phyloP scores from a whole-genome alignment of 345 rosid species.

The Arabidopsis suecica region DNA sequence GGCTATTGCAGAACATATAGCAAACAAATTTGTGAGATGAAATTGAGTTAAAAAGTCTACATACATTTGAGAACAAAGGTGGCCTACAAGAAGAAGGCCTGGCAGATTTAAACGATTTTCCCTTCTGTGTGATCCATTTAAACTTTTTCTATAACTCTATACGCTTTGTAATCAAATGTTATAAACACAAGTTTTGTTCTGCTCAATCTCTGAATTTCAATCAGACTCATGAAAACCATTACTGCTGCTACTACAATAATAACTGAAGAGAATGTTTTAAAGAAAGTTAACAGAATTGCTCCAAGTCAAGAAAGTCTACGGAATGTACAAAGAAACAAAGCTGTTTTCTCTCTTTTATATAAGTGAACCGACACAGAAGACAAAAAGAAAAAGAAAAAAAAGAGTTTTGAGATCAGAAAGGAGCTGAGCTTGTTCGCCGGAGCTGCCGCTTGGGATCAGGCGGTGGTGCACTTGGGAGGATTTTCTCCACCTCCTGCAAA shows the following conservation, averaged over 20 bases:
- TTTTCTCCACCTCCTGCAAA: conserved; percentile 68
- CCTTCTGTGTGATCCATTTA: neutral
- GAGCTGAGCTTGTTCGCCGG: conserved; percentile 69
- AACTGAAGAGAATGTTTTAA: conserved; percentile 14
- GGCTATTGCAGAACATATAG: conserved; percentile 85
- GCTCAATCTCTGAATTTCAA: neutral
- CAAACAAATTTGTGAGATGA: conserved; percentile 55
- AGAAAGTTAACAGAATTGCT: conserved; percentile 40
- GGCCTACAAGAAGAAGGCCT: neutral
- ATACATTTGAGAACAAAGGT: neutral
- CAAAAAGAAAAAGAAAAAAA: neutral
- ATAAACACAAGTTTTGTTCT: neutral
- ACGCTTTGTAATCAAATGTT: conserved; percentile 18
- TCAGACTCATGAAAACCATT: conserved; percentile 8
- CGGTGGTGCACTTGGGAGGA: conserved; percentile 61
- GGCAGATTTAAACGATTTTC: conserved; percentile 9
- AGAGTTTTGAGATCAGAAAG: conserved; percentile 43
- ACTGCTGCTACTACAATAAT: conserved; percentile 5
- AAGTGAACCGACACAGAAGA: conserved; percentile 29
- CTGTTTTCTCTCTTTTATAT: conserved; percentile 35
- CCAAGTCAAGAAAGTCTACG: conserved; percentile 38
- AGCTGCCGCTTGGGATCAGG: conserved; percentile 72
- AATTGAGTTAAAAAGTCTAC: neutral
- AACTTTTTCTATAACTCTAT: neutral
- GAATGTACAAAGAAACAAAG: conserved; percentile 47